Evolutionary conservation across 352 stramenopile genomes (phyloP), one percentile per base, ranked within the genome.

Genomic region (Phytophthora capsici): DNA sequence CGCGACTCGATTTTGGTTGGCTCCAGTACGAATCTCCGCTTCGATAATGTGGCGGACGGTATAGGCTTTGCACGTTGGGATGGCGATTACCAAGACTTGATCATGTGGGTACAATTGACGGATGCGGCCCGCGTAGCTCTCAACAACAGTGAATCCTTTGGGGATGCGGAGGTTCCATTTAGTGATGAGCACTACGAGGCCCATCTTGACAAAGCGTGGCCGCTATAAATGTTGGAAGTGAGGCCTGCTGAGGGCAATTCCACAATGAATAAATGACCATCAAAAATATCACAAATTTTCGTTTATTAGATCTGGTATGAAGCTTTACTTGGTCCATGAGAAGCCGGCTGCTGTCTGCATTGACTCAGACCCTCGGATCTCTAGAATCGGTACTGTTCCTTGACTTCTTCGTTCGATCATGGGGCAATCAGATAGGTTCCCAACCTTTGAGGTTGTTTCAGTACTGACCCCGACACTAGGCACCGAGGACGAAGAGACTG

Each of bases 331-430:
- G 9, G 41, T 52, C 59, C 59, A 68, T 13, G 59, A 62, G 44
- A 68, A 68, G 10, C 41, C 52, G 25, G 50, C 51, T 7, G 57
- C 53, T 34, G 44, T 20, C 41, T 4, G 55, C 19, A 58, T 63
- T 7, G 67, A 75, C 47, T 75, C 71, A 38, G 74, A 75, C 8
- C 19, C 52, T 5, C 63, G 59, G 34, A 52, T 58, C 50, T 83
- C 74, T 3, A 80, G 63, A 40, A 83, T 69, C 4, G 71, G 60
- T 16, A 83, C 53, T 20, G 57, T 64, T 48, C 50, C 52, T 47
- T 78, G 63, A 41, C 71, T 79, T 17, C 66, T 65, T 32, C 67
- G 49, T 26, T 83, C 71, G 30, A 83, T 83, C 74, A 83, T 83
- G n/a, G 71, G 71, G 36, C 70, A 80, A 16, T 80, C 71, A 1